Percentiles rank a stretch among this genome's conserved stretches.
These are phyloP conservation scores for Mycena filopes DNA, from an alignment of 768 basidiomycete genomes.

Conservation along the genomic window DNA sequence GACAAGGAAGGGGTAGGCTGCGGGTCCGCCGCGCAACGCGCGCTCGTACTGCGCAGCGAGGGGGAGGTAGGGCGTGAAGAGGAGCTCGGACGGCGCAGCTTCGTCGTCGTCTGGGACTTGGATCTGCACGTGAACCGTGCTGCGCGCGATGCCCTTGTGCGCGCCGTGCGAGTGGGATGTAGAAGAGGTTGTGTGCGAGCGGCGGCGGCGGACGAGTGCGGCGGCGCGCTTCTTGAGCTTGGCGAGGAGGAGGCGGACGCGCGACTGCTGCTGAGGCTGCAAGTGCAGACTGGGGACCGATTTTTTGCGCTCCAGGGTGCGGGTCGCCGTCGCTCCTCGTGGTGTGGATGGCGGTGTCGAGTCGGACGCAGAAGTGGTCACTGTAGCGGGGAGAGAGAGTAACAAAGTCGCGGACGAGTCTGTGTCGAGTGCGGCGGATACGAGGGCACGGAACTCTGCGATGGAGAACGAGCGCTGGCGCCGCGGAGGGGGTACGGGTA, in stretches of 20 bases:
- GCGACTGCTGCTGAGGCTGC: background rate
- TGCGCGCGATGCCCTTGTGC: too few species aligned
- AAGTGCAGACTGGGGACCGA: background rate
- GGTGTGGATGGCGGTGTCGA: too few species aligned
- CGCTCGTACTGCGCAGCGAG: slow-evolving; percentile 3
- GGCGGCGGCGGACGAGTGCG: background rate
- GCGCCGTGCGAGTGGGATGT: background rate
- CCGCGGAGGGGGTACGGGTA: too few species aligned
- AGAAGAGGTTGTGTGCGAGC: background rate
- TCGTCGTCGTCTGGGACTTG: too few species aligned
- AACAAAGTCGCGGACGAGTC: background rate
- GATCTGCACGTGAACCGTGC: too few species aligned
- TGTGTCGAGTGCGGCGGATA: slow-evolving; percentile 23
- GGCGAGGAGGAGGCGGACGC: slow-evolving; percentile 5
- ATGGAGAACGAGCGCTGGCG: slow-evolving; percentile 20
- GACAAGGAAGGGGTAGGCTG: background rate
- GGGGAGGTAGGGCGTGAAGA: background rate
- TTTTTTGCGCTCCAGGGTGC: slow-evolving; percentile 5
- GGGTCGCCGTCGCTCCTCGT: too few species aligned
- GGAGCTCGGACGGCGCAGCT: background rate
- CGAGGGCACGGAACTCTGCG: slow-evolving; percentile 17
- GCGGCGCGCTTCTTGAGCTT: slow-evolving; percentile 21
- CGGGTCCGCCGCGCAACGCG: background rate
- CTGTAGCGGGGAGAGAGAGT: background rate
- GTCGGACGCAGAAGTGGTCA: background rate